phyloP scores from a whole-genome alignment of 306 rosid genomes.

The Pachyrhizus erosus region DNA sequence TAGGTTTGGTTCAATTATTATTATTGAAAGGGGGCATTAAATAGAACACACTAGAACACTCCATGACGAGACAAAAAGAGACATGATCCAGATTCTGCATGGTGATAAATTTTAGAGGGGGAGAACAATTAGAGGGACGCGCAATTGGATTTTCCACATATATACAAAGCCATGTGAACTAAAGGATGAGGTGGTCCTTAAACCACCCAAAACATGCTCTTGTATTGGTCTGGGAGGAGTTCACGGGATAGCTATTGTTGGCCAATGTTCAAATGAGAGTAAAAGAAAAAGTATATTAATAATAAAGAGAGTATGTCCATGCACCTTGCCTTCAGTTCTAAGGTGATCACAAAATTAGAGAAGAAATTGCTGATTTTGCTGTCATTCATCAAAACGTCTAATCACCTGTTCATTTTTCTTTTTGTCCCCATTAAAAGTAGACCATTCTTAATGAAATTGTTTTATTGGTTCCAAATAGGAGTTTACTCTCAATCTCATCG shows the following conservation, averaged over 20 bases:
- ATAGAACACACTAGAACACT: constrained; percentile 41
- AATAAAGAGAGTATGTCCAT: constrained; percentile 9
- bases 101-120: constrained; percentile 46
- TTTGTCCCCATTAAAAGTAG: background rate
- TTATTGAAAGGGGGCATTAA: constrained; percentile 23
- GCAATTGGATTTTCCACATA: constrained; percentile 56
- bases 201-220: constrained; percentile 49
- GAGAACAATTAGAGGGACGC: constrained; percentile 45
- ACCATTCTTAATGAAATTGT: background rate
- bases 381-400: constrained; percentile 31
- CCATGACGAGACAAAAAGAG: constrained; percentile 41
- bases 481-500: background rate
- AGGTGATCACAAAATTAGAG: constrained; percentile 34
- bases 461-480: background rate
- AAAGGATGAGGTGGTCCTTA: constrained; percentile 94
- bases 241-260: constrained; percentile 66
- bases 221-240: constrained; percentile 59
- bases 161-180: constrained; percentile 67
- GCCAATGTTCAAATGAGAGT: constrained; percentile 48
- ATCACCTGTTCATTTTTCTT: background rate
- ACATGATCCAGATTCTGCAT: constrained; percentile 48
- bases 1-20: constrained; percentile 44
- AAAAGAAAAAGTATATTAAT: background rate
- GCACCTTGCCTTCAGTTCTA: constrained; percentile 45
- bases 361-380: constrained; percentile 41